These are phyloP conservation scores for Neofusicoccum kwambonambiense DNA, from an alignment of 2,329 filamentous ascomycete species.

Conservation along the genomic window DNA sequence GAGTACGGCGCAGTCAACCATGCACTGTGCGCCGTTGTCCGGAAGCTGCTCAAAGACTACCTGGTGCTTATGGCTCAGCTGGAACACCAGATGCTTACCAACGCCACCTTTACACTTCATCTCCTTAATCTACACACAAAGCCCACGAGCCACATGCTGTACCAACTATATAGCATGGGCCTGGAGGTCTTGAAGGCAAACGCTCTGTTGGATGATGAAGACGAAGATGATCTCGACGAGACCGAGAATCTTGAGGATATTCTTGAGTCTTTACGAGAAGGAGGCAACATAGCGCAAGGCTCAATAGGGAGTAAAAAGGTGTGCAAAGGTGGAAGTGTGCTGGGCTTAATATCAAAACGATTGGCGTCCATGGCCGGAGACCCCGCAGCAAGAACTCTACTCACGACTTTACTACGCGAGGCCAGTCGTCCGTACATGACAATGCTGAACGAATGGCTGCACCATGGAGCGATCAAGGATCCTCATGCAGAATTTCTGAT, in stretches of 20 bases:
- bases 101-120: conserved; percentile 85
- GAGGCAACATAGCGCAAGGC: conserved; percentile 75
- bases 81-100: conserved; percentile 88
- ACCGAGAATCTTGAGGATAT: conserved; percentile 90
- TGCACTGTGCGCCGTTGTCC: conserved; percentile 90
- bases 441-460: conserved; percentile 98
- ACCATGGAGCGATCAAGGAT: conserved; percentile 92
- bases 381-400: conserved; percentile 76
- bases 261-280: conserved; percentile 82
- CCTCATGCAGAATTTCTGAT: conserved; percentile 92
- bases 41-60: conserved; percentile 90
- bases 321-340: conserved; percentile 94
- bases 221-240: conserved; percentile 66
- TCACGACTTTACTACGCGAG: conserved; percentile 81
- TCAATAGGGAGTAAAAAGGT: conserved; percentile 84
- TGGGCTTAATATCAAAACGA: conserved; percentile 80
- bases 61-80: conserved; percentile 88
- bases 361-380: conserved; percentile 91
- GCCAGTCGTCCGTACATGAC: conserved; percentile 93
- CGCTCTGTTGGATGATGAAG: conserved; percentile 74
- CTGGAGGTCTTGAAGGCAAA: conserved; percentile 82
- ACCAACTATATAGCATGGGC: conserved; percentile 79
- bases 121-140: conserved; percentile 89
- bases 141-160: conserved; percentile 85
- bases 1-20: conserved; percentile 96